phyloP scores from a whole-genome alignment of 176 grass and related monocot genomes.

The Oryza officinalis region DNA sequence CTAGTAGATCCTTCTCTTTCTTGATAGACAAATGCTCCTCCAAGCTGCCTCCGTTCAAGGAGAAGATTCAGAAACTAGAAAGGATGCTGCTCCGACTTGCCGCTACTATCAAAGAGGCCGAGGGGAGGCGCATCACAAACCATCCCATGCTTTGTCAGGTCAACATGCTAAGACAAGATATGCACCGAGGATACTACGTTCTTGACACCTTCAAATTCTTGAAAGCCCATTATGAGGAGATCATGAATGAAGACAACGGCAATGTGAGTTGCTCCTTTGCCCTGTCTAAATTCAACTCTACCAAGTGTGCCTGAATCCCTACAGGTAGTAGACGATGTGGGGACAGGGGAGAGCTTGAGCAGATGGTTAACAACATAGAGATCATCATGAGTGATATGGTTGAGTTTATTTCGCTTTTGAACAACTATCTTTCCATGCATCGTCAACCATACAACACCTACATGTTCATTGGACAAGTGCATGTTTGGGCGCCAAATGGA shows the following conservation, averaged over 20 bases:
- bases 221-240: too few relatives aligned
- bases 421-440: conserved; percentile 3
- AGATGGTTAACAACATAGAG: conserved; percentile 19
- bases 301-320: too few relatives aligned
- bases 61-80: conserved; percentile 1
- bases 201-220: neutral
- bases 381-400: neutral
- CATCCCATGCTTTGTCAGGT: conserved; percentile 4
- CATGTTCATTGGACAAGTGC: too few relatives aligned
- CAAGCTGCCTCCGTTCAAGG: neutral
- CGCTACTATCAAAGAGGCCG: neutral
- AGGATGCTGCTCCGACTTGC: neutral
- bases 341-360: neutral
- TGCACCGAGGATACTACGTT: conserved; percentile 6
- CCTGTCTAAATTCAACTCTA: conserved; percentile 6
- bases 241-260: neutral
- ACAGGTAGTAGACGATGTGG: neutral
- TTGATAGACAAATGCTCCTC: conserved; percentile 13
- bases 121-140: conserved; percentile 19
- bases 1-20: conserved; percentile 26
- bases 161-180: neutral
- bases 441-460: too few relatives aligned
- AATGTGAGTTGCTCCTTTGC: neutral
- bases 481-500: too few relatives aligned
- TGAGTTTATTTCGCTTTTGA: neutral